Percentiles rank a stretch among this genome's conserved stretches.
phyloP scores from a whole-genome alignment of 2,329 filamentous ascomycete genomes.

The Talaromyces atroroseus region DNA sequence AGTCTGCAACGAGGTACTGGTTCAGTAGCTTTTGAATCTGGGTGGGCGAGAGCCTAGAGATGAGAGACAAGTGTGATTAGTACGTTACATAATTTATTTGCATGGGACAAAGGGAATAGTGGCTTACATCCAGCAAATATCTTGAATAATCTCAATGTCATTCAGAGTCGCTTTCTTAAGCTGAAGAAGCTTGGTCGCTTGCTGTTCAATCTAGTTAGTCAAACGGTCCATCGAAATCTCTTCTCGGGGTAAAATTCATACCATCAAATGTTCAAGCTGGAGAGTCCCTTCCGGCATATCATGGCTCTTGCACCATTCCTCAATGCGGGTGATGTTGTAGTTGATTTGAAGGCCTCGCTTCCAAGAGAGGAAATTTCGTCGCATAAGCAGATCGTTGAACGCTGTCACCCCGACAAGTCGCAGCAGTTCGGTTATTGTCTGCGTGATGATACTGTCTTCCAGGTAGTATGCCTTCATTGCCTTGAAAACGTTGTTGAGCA shows the following conservation, averaged over 20 bases:
- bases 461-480: slow-evolving; percentile 99
- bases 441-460: slow-evolving; percentile 91
- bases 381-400: slow-evolving; percentile 97
- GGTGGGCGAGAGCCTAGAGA: slow-evolving; percentile 79
- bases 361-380: slow-evolving; percentile 97
- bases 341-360: slow-evolving; percentile 99
- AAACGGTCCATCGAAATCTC: background rate
- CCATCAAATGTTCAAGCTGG: slow-evolving; percentile 96
- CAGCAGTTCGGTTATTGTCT: slow-evolving; percentile 90
- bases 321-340: slow-evolving; percentile 98
- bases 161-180: slow-evolving; percentile 98
- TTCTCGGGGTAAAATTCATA: slow-evolving; percentile 35
- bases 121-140: slow-evolving; percentile 99
- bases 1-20: slow-evolving; percentile 96
- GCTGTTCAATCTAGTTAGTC: slow-evolving; percentile 45
- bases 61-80: slow-evolving; percentile 3
- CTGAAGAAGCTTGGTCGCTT: slow-evolving; percentile 96
- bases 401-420: slow-evolving; percentile 92
- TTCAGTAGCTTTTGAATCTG: slow-evolving; percentile 99
- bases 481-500: slow-evolving; percentile 95
- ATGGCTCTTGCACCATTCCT: slow-evolving; percentile 99
- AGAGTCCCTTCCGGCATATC: slow-evolving; percentile 98
- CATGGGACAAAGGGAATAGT: too few relatives aligned
- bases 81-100: slow-evolving; percentile 5
- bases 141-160: slow-evolving; percentile 99